phyloP scores from a whole-genome alignment of 495 filamentous ascomycete species.

The Penicillium cinerascens region DNA sequence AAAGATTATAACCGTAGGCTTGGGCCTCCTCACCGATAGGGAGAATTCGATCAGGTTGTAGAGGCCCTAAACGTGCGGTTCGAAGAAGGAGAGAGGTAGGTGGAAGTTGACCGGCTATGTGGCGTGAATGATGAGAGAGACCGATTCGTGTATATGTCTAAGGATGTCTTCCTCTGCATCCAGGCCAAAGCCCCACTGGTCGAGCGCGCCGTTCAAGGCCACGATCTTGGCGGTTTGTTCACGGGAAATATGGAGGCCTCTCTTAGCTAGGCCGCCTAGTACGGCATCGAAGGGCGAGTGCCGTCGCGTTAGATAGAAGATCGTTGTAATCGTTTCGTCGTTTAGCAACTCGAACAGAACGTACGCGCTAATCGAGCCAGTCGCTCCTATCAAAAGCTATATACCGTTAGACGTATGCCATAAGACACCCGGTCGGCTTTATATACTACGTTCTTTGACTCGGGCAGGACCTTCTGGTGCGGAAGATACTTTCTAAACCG shows the following conservation, averaged over 20 bases:
- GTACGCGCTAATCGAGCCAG: conserved; percentile 56
- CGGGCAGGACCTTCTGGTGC: conserved; percentile 9
- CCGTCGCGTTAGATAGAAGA: conserved; percentile 54
- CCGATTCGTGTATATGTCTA: conserved; percentile 32
- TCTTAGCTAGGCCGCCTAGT: conserved; percentile 31
- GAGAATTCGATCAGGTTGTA: conserved; percentile 54
- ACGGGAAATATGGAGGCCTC: conserved; percentile 25
- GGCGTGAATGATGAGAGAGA: conserved; percentile 53
- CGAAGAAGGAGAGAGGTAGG: conserved; percentile 34
- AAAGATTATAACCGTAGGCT: conserved; percentile 49
- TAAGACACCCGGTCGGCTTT: not conserved
- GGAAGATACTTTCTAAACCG: too few relatives aligned
- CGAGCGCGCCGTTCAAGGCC: conserved; percentile 37
- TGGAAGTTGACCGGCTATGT: conserved; percentile 61
- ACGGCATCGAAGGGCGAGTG: conserved; percentile 21
- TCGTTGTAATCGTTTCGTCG: conserved; percentile 36
- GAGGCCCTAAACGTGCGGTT: conserved; percentile 47
- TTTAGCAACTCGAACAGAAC: conserved; percentile 46
- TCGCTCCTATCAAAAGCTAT: conserved; percentile 58
- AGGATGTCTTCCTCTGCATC: conserved; percentile 18
- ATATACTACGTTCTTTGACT: conserved; percentile 42
- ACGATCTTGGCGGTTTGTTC: conserved; percentile 34
- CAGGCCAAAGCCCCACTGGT: conserved; percentile 43
- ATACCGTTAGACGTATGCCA: conserved; percentile 1
- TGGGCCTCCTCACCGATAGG: conserved; percentile 35